Evolutionary conservation across 148 eudicot genomes (phyloP), one percentile per base, ranked within the genome.

Genomic region (Cornus florida): DNA sequence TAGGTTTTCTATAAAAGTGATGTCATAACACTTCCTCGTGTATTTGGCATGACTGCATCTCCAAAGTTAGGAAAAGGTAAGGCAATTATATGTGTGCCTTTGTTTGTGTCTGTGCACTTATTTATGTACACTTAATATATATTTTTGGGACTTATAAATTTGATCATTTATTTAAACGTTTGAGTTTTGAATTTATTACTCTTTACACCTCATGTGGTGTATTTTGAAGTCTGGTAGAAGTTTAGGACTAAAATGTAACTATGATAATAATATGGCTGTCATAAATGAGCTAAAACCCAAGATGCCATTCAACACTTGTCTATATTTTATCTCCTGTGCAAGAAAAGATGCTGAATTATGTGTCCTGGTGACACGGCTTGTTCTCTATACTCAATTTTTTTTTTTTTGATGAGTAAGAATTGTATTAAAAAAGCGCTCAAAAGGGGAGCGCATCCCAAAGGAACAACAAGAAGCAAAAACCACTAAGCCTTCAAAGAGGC

Each of bases 31-130:
- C 84, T 83, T 81, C 99, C 99, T 28, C 99, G 99, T 78, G 81
- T 97, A 71, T 94, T 92, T 91, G 99, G 99, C 89, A 94, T 97
- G 99, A 97, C 99, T 68, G 99, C 99, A 43, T 97, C 99, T 86
- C 98, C 99, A 66, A 84, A 78, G 46, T 81, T 87, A 43, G 98
- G 98, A 73, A 97, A 93, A 94, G 98, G 99, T 96, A 89, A 79
- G 32, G 48, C 10, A 38, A 17, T 78, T 53, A 22, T n/a, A 20
- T 13, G 14, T 32, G 43, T 2, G 10, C 9, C 12, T 7, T 4
- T 64, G 31, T 62, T 53, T 76, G 32, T 66, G 28, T 28, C 28
- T 28, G 9, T 41, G 41, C 4, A 33, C n/a, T 1, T 20, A 31
- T n/a, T 12, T 62, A 13, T 57, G 19, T 57, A 57, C 64, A 14